Percentiles rank a stretch among this genome's conserved stretches.
Evolutionary conservation across 495 filamentous ascomycete species (phyloP).

Genomic region (Recurvomyces mirabilis): DNA sequence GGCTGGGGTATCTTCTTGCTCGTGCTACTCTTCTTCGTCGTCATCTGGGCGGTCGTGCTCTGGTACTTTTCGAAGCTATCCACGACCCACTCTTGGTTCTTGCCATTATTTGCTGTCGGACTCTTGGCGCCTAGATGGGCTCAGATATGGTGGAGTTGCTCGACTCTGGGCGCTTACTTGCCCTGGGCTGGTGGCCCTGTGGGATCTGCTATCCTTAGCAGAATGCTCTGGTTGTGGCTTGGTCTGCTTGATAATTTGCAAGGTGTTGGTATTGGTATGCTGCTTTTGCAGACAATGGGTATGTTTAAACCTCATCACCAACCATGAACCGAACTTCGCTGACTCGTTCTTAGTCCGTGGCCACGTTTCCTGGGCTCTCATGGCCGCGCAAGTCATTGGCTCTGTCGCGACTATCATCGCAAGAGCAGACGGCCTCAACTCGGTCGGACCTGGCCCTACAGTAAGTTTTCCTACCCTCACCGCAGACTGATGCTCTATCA

Average conservation of each 20-base stretch:
- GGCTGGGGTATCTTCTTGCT: conserved; percentile 43
- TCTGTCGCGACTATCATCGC: conserved; percentile 46
- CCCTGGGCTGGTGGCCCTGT: conserved; percentile 45
- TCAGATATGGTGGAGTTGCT: conserved; percentile 54
- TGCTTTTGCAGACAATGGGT: conserved; percentile 46
- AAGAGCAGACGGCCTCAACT: conserved; percentile 46
- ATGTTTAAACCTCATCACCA: neutral
- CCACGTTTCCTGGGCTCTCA: conserved; percentile 45
- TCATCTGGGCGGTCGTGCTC: conserved; percentile 44
- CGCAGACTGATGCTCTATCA: too few relatives aligned
- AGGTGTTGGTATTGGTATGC: conserved; percentile 52
- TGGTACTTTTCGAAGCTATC: conserved; percentile 38
- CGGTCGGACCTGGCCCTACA: conserved; percentile 50
- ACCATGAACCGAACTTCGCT: neutral
- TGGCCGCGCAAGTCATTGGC: conserved; percentile 47
- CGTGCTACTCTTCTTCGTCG: conserved; percentile 47
- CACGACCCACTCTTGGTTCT: conserved; percentile 49
- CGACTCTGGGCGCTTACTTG: conserved; percentile 46
- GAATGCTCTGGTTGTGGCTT: conserved; percentile 54
- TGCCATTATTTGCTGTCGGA: conserved; percentile 56
- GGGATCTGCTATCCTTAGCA: conserved; percentile 40
- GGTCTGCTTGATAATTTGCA: conserved; percentile 54
- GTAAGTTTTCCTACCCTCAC: conserved; percentile 52
- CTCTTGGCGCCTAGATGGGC: conserved; percentile 53
- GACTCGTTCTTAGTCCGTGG: conserved; percentile 36